Percentiles rank a stretch among this genome's conserved stretches.
phyloP scores from a whole-genome alignment of 2,329 filamentous ascomycete species.

The Eurotiales sp. region DNA sequence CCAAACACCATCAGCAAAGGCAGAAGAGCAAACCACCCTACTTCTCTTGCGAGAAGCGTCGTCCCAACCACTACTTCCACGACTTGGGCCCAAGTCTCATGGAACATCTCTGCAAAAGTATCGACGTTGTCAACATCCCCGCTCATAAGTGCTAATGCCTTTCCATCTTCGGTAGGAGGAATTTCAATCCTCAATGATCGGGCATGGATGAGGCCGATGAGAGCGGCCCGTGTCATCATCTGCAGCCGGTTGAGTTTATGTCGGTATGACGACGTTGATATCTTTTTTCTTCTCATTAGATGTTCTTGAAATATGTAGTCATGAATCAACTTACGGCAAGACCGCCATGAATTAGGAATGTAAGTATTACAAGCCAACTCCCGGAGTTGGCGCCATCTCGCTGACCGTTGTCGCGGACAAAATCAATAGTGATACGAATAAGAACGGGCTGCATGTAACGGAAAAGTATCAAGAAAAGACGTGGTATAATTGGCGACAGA shows the following conservation, averaged over 20 bases:
- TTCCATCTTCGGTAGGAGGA: conserved; percentile 31
- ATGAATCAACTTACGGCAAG: conserved; percentile 23
- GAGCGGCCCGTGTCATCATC: conserved; percentile 39
- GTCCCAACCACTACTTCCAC: conserved; percentile 45
- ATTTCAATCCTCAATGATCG: conserved; percentile 30
- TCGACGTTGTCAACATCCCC: conserved; percentile 44
- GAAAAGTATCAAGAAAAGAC: conserved; percentile 32
- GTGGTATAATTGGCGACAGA: conserved; percentile 28
- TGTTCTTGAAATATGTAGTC: not conserved
- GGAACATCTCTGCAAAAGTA: conserved; percentile 35
- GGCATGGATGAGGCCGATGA: conserved; percentile 50
- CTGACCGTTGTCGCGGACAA: conserved; percentile 23
- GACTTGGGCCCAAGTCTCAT: conserved; percentile 45
- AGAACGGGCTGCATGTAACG: conserved; percentile 38
- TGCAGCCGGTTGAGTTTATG: conserved; percentile 43
- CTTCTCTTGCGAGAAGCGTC: conserved; percentile 37
- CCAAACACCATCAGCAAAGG: conserved; percentile 38
- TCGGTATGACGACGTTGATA: conserved; percentile 37
- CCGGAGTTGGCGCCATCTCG: conserved; percentile 36
- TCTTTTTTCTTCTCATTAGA: too few species aligned
- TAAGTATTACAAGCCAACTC: conserved; percentile 39
- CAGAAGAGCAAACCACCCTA: conserved; percentile 42
- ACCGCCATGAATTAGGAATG: conserved; percentile 40
- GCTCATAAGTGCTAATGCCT: conserved; percentile 44
- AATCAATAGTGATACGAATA: conserved; percentile 33